Base-by-base conservation (phyloP, 768 basidiomycete species). In the Russula compacta region DNA sequence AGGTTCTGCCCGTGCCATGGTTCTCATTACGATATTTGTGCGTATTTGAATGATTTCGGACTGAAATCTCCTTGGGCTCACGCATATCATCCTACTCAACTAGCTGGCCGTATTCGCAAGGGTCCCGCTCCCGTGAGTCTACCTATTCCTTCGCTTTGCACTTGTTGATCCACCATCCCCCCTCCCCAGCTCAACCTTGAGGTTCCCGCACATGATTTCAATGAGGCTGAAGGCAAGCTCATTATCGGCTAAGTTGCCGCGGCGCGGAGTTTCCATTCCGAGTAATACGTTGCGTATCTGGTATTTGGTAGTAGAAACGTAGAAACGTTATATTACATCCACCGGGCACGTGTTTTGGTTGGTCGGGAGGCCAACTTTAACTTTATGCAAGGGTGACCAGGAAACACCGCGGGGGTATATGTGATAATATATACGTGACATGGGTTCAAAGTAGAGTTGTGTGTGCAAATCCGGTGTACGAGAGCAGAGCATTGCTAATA, bases 1-100 rank as follows among this genome's bases (percentile, higher is more conserved):
- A 86, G 85, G 85, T 92, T 95, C 86, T 95, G 94, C 80, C 94
- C 95, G 55, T 98, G 95, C 80, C 95, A 98, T 74, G 97, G 95
- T 71, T 98, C 95, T 56, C 95, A 99, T 72, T 95, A 94, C 70
- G 94, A 98, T 75, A 97, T 97, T 61, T 95, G 89, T 91, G 68
- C 63, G 88, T 75, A 3, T 33, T n/a, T 29, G 14, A 53, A 24
- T 24, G 4, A 5, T 35, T 71, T 24, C 65, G 39, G 32, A n/a
- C 53, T 56, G 51, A 2, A 38, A 29, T 21, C 35, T 56, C 42
- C 9, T 56, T 57, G 43, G 43, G 53, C 11, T 64, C 21, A 51
- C 56, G 10, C 53, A 58, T 53, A 29, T 29, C 47, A 47, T 68
- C 36, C 68, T 60, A 66, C 59, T 32, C 62, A 11, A 15, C 52